Evolutionary conservation across 345 rosid species (phyloP).

Genomic region (Toxicodendron radicans): DNA sequence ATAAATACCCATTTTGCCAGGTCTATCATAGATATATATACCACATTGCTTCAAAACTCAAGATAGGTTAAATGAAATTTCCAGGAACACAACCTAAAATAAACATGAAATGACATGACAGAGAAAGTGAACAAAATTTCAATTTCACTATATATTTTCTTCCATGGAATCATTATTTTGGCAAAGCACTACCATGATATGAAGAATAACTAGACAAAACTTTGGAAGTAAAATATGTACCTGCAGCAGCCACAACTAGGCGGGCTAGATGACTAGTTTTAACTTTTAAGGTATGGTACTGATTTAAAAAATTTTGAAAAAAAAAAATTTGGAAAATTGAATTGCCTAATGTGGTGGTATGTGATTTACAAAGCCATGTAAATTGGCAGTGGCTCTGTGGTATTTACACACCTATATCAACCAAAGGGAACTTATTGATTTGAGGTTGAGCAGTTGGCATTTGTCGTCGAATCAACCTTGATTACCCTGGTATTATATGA

Average conservation of each 20-base stretch:
- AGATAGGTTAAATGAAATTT: too few species aligned
- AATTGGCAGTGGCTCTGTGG: neutral
- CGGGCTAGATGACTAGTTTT: neutral
- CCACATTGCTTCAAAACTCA: too few species aligned
- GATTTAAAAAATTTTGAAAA: neutral
- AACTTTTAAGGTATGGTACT: neutral
- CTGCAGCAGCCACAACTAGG: neutral
- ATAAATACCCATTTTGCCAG: too few species aligned
- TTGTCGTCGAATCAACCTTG: constrained; percentile 24
- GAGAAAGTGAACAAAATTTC: neutral
- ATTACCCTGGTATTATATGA: constrained; percentile 64
- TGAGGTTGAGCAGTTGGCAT: constrained; percentile 22
- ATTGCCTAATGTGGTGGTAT: neutral
- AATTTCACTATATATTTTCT: constrained; percentile 7
- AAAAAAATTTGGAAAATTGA: neutral
- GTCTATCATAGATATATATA: too few species aligned
- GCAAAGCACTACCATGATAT: neutral
- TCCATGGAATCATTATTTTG: neutral
- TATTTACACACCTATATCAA: constrained; percentile 19
- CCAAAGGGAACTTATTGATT: constrained; percentile 10
- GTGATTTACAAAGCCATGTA: constrained; percentile 7
- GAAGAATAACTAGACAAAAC: neutral
- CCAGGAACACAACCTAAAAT: too few species aligned
- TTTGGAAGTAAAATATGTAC: neutral
- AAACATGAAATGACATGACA: neutral